These are phyloP conservation scores for Rhodosporidiobolus sp. DNA, from an alignment of 768 basidiomycete genomes.

Conservation along the genomic window DNA sequence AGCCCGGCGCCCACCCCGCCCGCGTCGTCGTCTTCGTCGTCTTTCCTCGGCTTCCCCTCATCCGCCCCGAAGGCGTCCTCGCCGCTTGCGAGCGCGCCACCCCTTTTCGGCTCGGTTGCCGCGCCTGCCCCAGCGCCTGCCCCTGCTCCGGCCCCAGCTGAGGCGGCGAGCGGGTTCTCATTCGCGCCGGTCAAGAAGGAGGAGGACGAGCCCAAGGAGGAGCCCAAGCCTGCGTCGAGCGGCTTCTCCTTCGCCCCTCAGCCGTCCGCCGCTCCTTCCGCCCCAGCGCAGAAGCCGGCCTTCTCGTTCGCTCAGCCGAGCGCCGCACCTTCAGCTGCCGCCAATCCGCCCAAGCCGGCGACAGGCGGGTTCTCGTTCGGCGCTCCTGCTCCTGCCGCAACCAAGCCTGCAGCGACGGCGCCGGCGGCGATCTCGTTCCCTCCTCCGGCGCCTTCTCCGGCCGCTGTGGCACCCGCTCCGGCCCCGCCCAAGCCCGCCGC, in stretches of 20 bases:
- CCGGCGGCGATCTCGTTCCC: no score
- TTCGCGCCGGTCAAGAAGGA: neutral
- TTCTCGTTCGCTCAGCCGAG: neutral
- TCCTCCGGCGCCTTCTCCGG: neutral
- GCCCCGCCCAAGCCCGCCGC: neutral
- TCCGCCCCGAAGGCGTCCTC: slow-evolving; percentile 20
- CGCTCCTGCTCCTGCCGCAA: neutral
- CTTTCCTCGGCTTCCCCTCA: slow-evolving; percentile 23
- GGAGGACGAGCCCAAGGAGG: neutral
- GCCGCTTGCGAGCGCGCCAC: slow-evolving; percentile 10
- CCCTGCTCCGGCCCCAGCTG: neutral
- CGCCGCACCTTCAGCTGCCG: neutral
- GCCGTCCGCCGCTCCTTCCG: neutral
- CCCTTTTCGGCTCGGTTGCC: neutral
- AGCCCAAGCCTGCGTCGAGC: neutral
- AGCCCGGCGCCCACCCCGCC: no score
- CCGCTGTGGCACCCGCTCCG: neutral
- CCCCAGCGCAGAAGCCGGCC: neutral
- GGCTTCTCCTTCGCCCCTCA: neutral
- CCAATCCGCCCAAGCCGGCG: no score
- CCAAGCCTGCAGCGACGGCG: neutral
- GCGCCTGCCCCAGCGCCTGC: neutral
- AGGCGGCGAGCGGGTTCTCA: neutral
- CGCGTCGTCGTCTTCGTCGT: no score
- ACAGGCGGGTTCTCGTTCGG: neutral